Conservation (phyloP, 2,329 filamentous ascomycete genomes). For the Neonectria faginata region DNA sequence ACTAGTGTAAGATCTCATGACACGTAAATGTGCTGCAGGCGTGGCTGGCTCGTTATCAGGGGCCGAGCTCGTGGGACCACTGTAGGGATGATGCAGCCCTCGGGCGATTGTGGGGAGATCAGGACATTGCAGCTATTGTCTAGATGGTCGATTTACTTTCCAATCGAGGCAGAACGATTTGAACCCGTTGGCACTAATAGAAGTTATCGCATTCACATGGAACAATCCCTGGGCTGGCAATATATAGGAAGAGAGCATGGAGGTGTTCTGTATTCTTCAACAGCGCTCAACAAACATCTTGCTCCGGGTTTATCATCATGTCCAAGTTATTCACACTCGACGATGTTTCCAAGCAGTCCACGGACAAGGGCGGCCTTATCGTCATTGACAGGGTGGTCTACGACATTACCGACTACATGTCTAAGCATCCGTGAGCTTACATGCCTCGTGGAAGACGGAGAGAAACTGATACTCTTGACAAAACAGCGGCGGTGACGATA, state of each 20-base stretch:
- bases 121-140: background rate
- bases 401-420: conserved; percentile 24
- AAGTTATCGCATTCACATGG: too few relatives aligned
- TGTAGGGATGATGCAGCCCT: background rate
- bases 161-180: background rate
- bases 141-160: conserved; percentile 9
- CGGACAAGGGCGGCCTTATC: conserved; percentile 15
- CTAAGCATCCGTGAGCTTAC: conserved; percentile 15
- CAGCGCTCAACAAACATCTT: background rate
- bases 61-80: background rate
- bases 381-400: conserved; percentile 25
- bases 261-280: background rate
- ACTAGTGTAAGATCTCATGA: background rate
- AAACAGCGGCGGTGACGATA: conserved; percentile 19
- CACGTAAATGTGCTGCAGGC: too few relatives aligned
- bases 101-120: background rate
- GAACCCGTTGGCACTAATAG: background rate
- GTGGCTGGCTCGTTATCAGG: too few relatives aligned
- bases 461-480: background rate
- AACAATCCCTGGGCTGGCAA: background rate
- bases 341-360: conserved; percentile 14
- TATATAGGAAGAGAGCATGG: background rate
- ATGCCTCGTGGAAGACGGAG: too few relatives aligned
- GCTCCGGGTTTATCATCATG: conserved; percentile 3
- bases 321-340: conserved; percentile 6